These are phyloP conservation scores for Fusarium sp. DNA, from an alignment of 2,329 filamentous ascomycete species.

Conservation along the genomic window DNA sequence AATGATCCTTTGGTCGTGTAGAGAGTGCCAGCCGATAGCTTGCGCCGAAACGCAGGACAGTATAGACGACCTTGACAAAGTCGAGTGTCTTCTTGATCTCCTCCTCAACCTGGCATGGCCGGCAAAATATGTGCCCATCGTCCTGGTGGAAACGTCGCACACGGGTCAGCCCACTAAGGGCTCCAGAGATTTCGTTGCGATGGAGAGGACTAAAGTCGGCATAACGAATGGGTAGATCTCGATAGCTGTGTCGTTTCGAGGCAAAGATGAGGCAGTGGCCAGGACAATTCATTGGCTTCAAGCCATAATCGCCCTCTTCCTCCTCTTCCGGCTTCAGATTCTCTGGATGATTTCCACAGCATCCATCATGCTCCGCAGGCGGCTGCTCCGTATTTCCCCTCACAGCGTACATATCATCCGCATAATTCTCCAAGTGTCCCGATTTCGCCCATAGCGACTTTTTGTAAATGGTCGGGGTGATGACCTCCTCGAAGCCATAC, in stretches of 20 bases:
- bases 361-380: conserved; percentile 28
- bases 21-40: conserved; percentile 82
- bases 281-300: conserved; percentile 95
- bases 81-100: conserved; percentile 80
- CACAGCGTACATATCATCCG: conserved; percentile 92
- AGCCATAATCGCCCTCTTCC: conserved; percentile 77
- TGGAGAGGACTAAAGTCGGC: conserved; percentile 91
- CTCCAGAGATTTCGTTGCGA: conserved; percentile 85
- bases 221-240: conserved; percentile 84
- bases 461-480: conserved; percentile 92
- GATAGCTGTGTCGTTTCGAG: conserved; percentile 77
- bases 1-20: conserved; percentile 79
- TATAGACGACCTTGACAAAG: conserved; percentile 79
- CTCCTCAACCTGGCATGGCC: conserved; percentile 76
- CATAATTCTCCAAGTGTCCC: conserved; percentile 89
- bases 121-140: conserved; percentile 91
- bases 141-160: conserved; percentile 91
- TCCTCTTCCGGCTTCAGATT: conserved; percentile 57
- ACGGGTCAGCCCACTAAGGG: conserved; percentile 82
- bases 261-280: conserved; percentile 88
- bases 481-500: conserved; percentile 89
- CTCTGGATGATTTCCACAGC: conserved; percentile 46
- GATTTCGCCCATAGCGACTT: conserved; percentile 87
- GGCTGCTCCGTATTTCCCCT: conserved; percentile 57
- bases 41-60: conserved; percentile 72